Evolutionary conservation across 345 rosid genomes (phyloP).

Genomic region (Psidium guajava): DNA sequence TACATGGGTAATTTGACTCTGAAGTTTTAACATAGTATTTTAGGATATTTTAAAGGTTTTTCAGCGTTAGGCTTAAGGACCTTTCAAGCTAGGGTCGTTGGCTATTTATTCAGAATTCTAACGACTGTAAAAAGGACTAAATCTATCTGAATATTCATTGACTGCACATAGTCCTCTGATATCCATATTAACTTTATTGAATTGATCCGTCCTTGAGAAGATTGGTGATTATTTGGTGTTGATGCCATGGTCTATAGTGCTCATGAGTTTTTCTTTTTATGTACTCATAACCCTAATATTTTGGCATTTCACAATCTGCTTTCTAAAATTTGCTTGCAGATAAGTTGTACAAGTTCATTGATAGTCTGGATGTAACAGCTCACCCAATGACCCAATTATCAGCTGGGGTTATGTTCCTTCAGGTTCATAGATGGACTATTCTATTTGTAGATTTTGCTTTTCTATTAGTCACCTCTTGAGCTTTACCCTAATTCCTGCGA

Average conservation of each 20-base stretch:
- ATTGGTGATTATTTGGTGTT: neutral
- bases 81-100: neutral
- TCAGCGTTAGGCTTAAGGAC: neutral
- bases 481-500: neutral
- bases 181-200: neutral
- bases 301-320: neutral
- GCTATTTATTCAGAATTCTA: neutral
- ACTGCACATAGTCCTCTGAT: neutral
- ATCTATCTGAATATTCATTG: neutral
- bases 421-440: slow-evolving; percentile 37
- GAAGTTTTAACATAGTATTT: neutral
- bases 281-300: neutral
- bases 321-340: slow-evolving; percentile 31
- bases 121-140: neutral
- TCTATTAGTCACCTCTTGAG: neutral
- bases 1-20: neutral
- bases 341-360: slow-evolving; percentile 82
- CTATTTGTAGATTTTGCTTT: neutral
- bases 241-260: neutral
- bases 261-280: neutral
- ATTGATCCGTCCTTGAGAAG: neutral
- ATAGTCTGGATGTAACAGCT: slow-evolving; percentile 78
- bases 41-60: neutral
- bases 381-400: slow-evolving; percentile 99
- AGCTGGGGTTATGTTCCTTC: slow-evolving; percentile 98